Evolutionary conservation across 805 yeast genomes (phyloP).

Genomic region (Suhomyces faveliae): DNA sequence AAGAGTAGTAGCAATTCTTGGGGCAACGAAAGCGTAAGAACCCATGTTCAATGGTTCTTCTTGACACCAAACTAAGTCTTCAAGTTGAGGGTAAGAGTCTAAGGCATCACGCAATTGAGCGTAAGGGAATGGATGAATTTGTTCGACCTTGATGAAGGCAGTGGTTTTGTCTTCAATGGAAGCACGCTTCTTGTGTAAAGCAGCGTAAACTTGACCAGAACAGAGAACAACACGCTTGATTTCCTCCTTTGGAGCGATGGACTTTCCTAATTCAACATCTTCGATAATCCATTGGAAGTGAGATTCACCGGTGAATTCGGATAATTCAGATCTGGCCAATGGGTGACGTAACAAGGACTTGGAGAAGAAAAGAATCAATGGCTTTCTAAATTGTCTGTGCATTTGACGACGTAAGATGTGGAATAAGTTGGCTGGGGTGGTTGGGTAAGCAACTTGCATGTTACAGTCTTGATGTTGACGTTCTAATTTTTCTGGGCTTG

Average conservation of each 20-base stretch:
- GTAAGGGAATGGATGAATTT: slow-evolving; percentile 98
- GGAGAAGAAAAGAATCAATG: slow-evolving; percentile 84
- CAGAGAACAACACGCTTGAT: slow-evolving; percentile 83
- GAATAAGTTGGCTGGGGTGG: slow-evolving; percentile 96
- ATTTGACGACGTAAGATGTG: slow-evolving; percentile 97
- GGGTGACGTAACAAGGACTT: slow-evolving; percentile 96
- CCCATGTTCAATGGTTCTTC: slow-evolving; percentile 99
- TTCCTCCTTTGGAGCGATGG: slow-evolving; percentile 73
- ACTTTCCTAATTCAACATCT: slow-evolving; percentile 80
- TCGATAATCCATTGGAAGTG: slow-evolving; percentile 96
- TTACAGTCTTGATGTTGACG: slow-evolving; percentile 99
- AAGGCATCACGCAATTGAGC: slow-evolving; percentile 86
- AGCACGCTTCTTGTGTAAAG: slow-evolving; percentile 86
- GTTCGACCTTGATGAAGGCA: slow-evolving; percentile 88
- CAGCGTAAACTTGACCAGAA: slow-evolving; percentile 93
- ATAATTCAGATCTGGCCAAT: slow-evolving; percentile 81
- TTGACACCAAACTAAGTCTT: slow-evolving; percentile 95
- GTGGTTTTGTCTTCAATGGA: slow-evolving; percentile 73
- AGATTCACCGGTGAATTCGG: slow-evolving; percentile 87
- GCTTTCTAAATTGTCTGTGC: slow-evolving; percentile 98
- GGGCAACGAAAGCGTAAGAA: slow-evolving; percentile 73
- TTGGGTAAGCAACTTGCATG: slow-evolving; percentile 97
- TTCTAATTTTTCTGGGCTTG: slow-evolving; percentile 79
- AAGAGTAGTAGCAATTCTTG: slow-evolving; percentile 78
- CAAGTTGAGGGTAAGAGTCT: slow-evolving; percentile 72